phyloP scores from a whole-genome alignment of 228 moss, liverwort and hornwort genomes.

The Sphagnum magellanicum region DNA sequence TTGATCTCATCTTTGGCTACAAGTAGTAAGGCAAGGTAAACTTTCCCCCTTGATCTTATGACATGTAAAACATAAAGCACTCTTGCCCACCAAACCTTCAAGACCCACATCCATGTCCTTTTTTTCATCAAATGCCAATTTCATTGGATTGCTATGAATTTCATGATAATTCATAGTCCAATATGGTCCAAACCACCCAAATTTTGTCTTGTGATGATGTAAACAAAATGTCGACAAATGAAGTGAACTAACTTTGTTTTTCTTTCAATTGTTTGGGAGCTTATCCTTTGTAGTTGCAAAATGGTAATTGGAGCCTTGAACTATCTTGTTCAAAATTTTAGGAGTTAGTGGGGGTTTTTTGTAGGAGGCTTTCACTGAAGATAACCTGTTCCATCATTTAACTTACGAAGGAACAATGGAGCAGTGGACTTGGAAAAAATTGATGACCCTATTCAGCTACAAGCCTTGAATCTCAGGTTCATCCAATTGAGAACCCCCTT shows the following conservation, averaged over 20 bases:
- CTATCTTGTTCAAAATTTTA: neutral
- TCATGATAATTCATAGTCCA: too few species aligned
- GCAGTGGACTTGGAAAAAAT: slow-evolving; percentile 86
- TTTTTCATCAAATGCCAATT: too few species aligned
- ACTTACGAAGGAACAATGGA: slow-evolving; percentile 99
- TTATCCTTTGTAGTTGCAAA: too few species aligned
- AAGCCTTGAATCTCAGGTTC: slow-evolving; percentile 94
- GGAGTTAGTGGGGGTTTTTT: slow-evolving; percentile 5
- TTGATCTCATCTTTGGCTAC: slow-evolving; percentile 93
- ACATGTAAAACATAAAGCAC: too few species aligned
- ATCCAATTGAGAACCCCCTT: neutral
- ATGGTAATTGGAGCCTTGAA: too few species aligned
- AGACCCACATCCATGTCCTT: too few species aligned
- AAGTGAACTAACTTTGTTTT: too few species aligned
- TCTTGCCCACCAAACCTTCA: neutral
- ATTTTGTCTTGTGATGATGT: neutral
- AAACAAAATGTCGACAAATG: too few species aligned
- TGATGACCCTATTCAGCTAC: slow-evolving; percentile 84
- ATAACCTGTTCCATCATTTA: slow-evolving; percentile 85
- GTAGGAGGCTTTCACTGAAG: slow-evolving; percentile 89
- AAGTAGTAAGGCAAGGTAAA: slow-evolving; percentile 90
- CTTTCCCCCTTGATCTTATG: too few species aligned
- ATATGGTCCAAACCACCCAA: neutral
- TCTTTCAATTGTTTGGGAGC: neutral
- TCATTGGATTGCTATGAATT: too few species aligned